A percentile compares a stretch with the other conserved stretches of the same genome.
Conservation (phyloP, 352 stramenopile species). For the Phytophthora hibernalis region DNA sequence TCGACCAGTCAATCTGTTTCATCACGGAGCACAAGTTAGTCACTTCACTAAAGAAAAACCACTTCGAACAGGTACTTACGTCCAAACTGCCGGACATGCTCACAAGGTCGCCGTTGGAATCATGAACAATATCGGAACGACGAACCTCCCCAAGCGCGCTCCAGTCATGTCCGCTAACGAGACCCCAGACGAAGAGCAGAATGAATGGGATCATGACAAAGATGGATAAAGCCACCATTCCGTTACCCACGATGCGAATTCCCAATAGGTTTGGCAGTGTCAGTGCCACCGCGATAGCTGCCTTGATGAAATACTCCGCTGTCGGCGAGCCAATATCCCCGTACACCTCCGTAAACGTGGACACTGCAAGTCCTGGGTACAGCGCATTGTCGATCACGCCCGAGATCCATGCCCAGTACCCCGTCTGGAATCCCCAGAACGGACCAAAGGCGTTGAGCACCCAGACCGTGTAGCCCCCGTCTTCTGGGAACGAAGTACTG, state of each 20-base stretch:
- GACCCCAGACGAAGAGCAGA: conserved; percentile 56
- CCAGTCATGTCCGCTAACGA: conserved; percentile 42
- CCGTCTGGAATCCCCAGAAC: conserved; percentile 87
- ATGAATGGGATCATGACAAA: conserved; percentile 93
- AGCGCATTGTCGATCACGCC: conserved; percentile 94
- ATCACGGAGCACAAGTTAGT: background rate
- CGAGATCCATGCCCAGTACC: conserved; percentile 87
- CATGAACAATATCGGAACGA: conserved; percentile 43
- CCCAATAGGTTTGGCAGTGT: conserved; percentile 55
- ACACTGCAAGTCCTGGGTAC: conserved; percentile 85
- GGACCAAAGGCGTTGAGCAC: conserved; percentile 91
- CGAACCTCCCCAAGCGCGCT: conserved; percentile 43
- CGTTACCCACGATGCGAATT: conserved; percentile 86
- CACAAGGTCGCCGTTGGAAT: conserved; percentile 43
- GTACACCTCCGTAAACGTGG: conserved; percentile 51
- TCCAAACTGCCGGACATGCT: conserved; percentile 46
- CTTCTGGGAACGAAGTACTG: conserved; percentile 88
- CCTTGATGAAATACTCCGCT: conserved; percentile 54
- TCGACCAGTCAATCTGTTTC: conserved; percentile 43
- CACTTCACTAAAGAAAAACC: conserved; percentile 4
- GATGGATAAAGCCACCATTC: conserved; percentile 76
- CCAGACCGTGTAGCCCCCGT: conserved; percentile 90
- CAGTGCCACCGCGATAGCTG: conserved; percentile 45
- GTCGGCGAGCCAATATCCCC: conserved; percentile 37
- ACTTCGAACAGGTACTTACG: conserved; percentile 17